Base-by-base conservation (phyloP, 1,139 yeast species). In the Zygotorulaspora mrakii region DNA sequence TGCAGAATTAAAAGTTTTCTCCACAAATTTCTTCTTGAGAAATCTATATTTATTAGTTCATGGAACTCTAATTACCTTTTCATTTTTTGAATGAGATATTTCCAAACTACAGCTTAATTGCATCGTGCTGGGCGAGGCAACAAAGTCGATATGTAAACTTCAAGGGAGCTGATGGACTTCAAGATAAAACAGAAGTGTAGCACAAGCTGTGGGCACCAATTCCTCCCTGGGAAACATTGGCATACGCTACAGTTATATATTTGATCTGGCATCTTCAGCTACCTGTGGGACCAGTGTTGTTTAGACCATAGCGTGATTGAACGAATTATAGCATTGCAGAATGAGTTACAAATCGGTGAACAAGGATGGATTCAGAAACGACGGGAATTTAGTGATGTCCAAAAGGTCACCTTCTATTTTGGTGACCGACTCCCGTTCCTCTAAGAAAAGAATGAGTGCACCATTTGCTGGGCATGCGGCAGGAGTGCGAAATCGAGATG, bases 321-420 rank as follows among this genome's bases (percentile, higher is more conserved):
- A 20, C 6, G 22, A 6, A 20, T 9, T 6, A 9, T 9, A 20
- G 8, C 9, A 9, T 20, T 6, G 22, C 8, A 9, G n/a, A 38
- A 45, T 29, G 49, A 46, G 39, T 31, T 43, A 42, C 25, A 39
- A 39, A 14, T 33, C 39, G 13, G 20, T 17, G 11, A 27, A 26
- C 28, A 21, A 20, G 26, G 29, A 39, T 32, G 31, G 27, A 12
- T 14, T 16, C 13, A 35, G 34, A n/a, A 13, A 33, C 2, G 25
- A 27, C 20, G 40, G 22, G 16, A 33, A 25, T 16, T 35, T 37
- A 14, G 30, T 34, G n/a, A 47, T 59, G 55, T 51, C 64, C 1
- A 55, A 55, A 33, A 67, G 96, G 53, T 84, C 96, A 18, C 96
- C 97, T 5, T 86, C 96, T 1, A 89, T 89, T 57, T 70, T 89